Evolutionary conservation across 225 moss, liverwort and hornwort species (phyloP), one percentile per base, ranked within the genome.

Genomic region (Pleurozium schreberi): DNA sequence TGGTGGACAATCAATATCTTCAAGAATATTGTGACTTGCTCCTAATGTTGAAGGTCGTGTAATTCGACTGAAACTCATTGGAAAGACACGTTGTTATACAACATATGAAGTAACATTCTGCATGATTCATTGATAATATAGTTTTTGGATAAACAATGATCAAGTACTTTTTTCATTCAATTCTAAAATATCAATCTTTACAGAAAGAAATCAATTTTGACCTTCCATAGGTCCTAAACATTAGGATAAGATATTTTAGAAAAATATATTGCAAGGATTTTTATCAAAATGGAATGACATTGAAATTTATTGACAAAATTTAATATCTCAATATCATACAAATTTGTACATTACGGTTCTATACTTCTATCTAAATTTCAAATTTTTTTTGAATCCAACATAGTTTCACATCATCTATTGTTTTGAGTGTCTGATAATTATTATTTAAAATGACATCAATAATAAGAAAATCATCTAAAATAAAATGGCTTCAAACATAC

Each of bases 21-120:
- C 96, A 42, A 94, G 73, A 60, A 84, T 91, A 50, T 93, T 66
- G 42, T 96, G 93, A 69, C 58, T 88, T 62, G 61, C 78, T 45
- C 92, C 93, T 5, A 89, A 68, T 77, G 91, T 89, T 71, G 89
- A 80, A 12, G 88, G 81, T 81, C 90, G 88, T 87, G 92, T 88
- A 43, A 74, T 71, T 64, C 70, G 88, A n/a, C 47, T 91, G 1
- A 88, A 82, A 87, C 65, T 88, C 89, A 91, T 92, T 69, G 12
- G 88, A 13, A 43, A 83, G 8, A 36, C 40, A 63, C 4, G 1
- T 74, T 89, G 42, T 60, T 77, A 6, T 60, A 47, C 12, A 78
- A 59, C 0, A n/a, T 23, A 33, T 30, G 19, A 28, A 53, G 20
- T 16, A n/a, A 27, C 8, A 38, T 12, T 28, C 28, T 38, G 10